Percentiles rank a stretch among this genome's conserved stretches.
These are phyloP conservation scores for Trichoderma lentiforme DNA, from an alignment of 2,329 filamentous ascomycete species.

Conservation along the genomic window DNA sequence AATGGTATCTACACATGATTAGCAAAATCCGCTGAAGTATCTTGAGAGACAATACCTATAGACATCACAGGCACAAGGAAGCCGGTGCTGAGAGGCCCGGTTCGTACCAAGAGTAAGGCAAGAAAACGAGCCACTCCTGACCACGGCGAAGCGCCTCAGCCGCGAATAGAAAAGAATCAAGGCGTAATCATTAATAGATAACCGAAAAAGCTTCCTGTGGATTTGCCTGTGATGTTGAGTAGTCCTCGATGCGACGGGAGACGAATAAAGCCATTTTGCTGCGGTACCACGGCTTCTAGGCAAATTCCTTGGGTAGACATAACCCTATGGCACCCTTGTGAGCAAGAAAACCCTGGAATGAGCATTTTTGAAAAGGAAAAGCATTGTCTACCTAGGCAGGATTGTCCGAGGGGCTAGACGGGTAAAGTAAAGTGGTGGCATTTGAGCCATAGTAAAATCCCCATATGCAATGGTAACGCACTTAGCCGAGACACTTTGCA, in stretches of 20 bases:
- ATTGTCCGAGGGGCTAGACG: not conserved
- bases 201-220: not conserved
- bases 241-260: not conserved
- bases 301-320: not conserved
- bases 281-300: not conserved
- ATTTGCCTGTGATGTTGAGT: not conserved
- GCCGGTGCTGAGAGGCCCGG: not conserved
- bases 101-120: not conserved
- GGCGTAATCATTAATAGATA: not conserved
- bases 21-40: not conserved
- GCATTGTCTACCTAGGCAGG: not conserved
- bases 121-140: not conserved
- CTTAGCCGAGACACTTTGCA: not conserved
- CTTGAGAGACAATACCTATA: not conserved
- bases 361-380: not conserved
- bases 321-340: not conserved
- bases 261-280: not conserved
- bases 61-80: not conserved
- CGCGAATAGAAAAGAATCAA: not conserved
- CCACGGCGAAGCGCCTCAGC: not conserved
- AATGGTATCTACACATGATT: not conserved
- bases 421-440: not conserved
- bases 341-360: not conserved
- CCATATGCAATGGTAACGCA: not conserved
- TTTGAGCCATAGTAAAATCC: not conserved